These are phyloP conservation scores for Hypoxylon sp. DNA, from an alignment of 2,329 filamentous ascomycete genomes.

Conservation along the genomic window DNA sequence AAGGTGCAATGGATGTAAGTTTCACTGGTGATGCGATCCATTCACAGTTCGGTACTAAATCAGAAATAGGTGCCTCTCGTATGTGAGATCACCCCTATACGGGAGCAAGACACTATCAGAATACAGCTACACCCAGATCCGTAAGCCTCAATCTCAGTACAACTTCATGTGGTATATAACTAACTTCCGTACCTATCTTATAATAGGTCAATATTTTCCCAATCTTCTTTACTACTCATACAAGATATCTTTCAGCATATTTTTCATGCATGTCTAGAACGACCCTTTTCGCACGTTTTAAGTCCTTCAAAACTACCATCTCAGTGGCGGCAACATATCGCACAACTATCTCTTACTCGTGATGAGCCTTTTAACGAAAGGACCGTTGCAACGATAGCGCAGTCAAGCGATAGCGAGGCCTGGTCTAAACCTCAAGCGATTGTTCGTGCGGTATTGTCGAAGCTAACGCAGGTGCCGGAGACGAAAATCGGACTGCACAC, in stretches of 20 bases:
- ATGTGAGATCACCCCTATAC: slow-evolving; percentile 73
- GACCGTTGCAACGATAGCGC: neutral
- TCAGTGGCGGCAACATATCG: slow-evolving; percentile 31
- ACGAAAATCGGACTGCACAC: slow-evolving; percentile 65
- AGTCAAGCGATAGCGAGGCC: slow-evolving; percentile 33
- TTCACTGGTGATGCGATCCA: too few species aligned
- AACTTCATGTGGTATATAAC: too few species aligned
- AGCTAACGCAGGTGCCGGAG: slow-evolving; percentile 62
- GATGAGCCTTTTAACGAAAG: slow-evolving; percentile 1
- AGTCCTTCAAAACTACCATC: slow-evolving; percentile 31
- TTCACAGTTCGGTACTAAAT: slow-evolving; percentile 29
- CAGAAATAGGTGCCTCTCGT: slow-evolving; percentile 70
- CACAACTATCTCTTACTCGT: slow-evolving; percentile 38
- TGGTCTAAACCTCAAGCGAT: slow-evolving; percentile 54
- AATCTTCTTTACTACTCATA: slow-evolving; percentile 36
- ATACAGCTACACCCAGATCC: slow-evolving; percentile 71
- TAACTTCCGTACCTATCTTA: too few species aligned
- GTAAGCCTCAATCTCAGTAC: slow-evolving; percentile 44
- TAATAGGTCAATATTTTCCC: slow-evolving; percentile 39
- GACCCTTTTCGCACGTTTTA: slow-evolving; percentile 44
- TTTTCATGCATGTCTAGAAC: slow-evolving; percentile 41
- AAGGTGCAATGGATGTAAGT: slow-evolving; percentile 72
- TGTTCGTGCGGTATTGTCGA: slow-evolving; percentile 65
- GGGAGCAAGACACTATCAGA: slow-evolving; percentile 59
- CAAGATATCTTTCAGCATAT: slow-evolving; percentile 42